phyloP scores from a whole-genome alignment of 306 rosid species.

The Castanopsis chinensis region DNA sequence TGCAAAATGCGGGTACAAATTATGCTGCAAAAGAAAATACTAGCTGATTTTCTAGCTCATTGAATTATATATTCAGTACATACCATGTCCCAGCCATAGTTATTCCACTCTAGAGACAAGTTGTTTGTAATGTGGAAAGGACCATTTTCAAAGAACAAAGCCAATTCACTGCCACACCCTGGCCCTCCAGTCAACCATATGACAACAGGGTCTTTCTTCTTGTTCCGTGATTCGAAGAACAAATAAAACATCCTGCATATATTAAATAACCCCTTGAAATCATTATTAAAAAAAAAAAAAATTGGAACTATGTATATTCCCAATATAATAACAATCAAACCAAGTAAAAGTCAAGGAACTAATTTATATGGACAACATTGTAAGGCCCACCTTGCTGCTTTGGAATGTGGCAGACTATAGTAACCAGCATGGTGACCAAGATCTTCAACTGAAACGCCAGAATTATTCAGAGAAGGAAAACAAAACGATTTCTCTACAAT shows the following conservation, averaged over 20 bases:
- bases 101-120: conserved; percentile 80
- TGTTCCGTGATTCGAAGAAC: conserved; percentile 82
- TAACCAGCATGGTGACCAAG: conserved; percentile 95
- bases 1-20: neutral
- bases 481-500: conserved; percentile 62
- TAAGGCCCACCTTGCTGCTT: conserved; percentile 69
- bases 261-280: too few species aligned
- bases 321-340: too few species aligned
- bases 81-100: conserved; percentile 93
- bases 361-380: neutral
- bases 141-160: conserved; percentile 91
- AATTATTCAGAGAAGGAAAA: conserved; percentile 45
- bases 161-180: conserved; percentile 92
- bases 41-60: neutral
- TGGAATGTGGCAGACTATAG: conserved; percentile 66
- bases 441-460: conserved; percentile 56
- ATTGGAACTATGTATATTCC: too few species aligned
- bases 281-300: too few species aligned
- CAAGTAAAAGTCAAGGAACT: too few species aligned
- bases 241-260: conserved; percentile 85
- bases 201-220: conserved; percentile 60
- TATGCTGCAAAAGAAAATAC: neutral
- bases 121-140: conserved; percentile 68
- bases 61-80: neutral
- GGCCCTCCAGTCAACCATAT: conserved; percentile 97